A percentile compares a stretch with the other conserved stretches of the same genome.
Conservation (phyloP, 257 asterid genomes). For the Mitragyna speciosa region DNA sequence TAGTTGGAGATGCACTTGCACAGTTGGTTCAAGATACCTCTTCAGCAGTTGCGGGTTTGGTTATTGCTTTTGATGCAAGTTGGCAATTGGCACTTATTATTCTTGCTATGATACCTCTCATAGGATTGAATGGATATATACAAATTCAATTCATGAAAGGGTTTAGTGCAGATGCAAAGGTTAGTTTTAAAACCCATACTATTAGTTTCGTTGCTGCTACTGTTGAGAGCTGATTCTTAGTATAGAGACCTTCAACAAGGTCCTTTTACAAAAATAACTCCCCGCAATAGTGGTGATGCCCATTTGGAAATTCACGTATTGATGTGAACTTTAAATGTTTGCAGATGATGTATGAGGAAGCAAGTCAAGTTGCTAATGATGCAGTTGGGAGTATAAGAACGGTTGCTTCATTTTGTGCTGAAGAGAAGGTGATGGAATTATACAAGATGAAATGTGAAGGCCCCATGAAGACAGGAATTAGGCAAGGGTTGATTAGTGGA, state of each 20-base stretch:
- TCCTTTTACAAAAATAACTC: neutral
- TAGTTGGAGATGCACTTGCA: constrained; percentile 87
- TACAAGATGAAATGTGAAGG: constrained; percentile 76
- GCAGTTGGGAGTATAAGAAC: constrained; percentile 88
- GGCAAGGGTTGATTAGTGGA: constrained; percentile 73
- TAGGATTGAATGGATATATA: constrained; percentile 61
- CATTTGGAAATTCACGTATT: neutral
- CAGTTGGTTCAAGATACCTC: constrained; percentile 78
- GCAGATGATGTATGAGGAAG: constrained; percentile 82
- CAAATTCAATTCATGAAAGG: constrained; percentile 69
- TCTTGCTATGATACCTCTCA: constrained; percentile 61
- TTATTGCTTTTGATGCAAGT: constrained; percentile 61
- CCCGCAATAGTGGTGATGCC: neutral
- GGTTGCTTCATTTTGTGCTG: constrained; percentile 87
- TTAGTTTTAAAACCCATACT: constrained; percentile 15
- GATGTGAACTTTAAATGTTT: constrained; percentile 7
- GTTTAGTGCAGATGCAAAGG: constrained; percentile 84
- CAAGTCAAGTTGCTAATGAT: constrained; percentile 85
- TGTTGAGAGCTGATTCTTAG: neutral
- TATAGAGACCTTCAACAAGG: neutral
- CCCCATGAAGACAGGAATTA: constrained; percentile 62
- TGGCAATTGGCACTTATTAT: constrained; percentile 83
- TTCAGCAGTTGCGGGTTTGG: constrained; percentile 58
- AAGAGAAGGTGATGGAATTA: constrained; percentile 70
- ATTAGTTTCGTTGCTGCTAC: neutral